phyloP scores from a whole-genome alignment of 148 eudicot genomes.

The Rhododendron vialii region DNA sequence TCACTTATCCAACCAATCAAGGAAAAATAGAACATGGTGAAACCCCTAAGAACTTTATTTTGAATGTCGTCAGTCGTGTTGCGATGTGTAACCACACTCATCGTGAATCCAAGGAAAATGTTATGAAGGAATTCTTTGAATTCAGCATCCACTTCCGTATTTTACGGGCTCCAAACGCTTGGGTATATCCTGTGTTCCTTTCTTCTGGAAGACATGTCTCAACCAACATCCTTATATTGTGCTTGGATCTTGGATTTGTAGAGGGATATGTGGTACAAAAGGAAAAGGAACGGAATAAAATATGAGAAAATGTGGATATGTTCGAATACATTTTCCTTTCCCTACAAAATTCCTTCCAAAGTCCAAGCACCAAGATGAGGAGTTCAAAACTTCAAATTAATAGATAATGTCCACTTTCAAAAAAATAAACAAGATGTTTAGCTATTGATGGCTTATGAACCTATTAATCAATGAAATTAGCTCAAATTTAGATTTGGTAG shows the following conservation, averaged over 20 bases:
- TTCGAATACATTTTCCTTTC: neutral
- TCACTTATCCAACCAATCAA: neutral
- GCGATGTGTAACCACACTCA: neutral
- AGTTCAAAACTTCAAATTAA: neutral
- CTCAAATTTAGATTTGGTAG: neutral
- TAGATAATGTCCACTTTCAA: neutral
- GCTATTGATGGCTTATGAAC: neutral
- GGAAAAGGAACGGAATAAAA: neutral
- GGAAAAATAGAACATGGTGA: neutral
- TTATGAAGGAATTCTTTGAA: neutral
- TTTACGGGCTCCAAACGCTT: neutral
- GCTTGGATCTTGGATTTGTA: neutral
- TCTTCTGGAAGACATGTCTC: neutral
- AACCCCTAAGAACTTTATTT: neutral
- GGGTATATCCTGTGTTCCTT: neutral
- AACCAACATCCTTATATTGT: conserved; percentile 1
- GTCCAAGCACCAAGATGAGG: neutral
- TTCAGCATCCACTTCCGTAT: neutral
- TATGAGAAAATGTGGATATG: neutral
- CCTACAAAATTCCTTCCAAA: neutral
- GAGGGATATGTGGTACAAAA: neutral
- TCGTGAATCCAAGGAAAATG: neutral
- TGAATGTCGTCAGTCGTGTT: neutral
- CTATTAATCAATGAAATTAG: neutral
- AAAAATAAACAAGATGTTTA: neutral